Percentiles rank a stretch among this genome's conserved stretches.
These are phyloP conservation scores for Pterocarpus santalinus DNA, from an alignment of 306 rosid genomes.

Conservation along the genomic window DNA sequence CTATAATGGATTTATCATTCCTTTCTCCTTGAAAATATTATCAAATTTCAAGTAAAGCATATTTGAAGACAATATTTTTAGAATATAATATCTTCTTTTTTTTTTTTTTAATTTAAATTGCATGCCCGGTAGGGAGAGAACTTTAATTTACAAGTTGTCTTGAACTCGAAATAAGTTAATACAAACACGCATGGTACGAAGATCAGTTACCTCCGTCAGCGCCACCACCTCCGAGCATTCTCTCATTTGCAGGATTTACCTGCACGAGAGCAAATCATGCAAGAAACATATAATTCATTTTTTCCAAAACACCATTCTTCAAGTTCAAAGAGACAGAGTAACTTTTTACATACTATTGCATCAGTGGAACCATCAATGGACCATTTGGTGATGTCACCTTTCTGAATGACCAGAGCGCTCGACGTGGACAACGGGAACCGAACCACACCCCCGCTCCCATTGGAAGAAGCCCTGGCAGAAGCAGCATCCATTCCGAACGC, in stretches of 20 bases:
- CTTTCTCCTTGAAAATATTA: neutral
- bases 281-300: neutral
- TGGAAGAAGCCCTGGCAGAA: constrained; percentile 52
- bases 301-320: neutral
- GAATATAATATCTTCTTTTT: too few species aligned
- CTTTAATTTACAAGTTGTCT: too few species aligned
- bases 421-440: constrained; percentile 74
- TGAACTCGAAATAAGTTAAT: too few species aligned
- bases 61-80: neutral
- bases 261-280: constrained; percentile 35
- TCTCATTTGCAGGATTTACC: constrained; percentile 96
- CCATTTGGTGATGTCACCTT: constrained; percentile 92
- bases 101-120: too few species aligned
- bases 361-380: constrained; percentile 77
- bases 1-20: neutral
- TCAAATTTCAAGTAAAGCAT: constrained; percentile 12
- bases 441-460: constrained; percentile 52
- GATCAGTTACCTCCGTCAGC: constrained; percentile 86
- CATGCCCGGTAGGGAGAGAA: too few species aligned
- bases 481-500: constrained; percentile 42
- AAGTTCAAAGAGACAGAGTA: constrained; percentile 19
- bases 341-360: constrained; percentile 65
- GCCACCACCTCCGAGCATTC: constrained; percentile 96
- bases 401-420: constrained; percentile 71
- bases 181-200: neutral